A percentile compares a stretch with the other conserved stretches of the same genome.
Evolutionary conservation across 805 yeast genomes (phyloP).

Genomic region (Schwanniomyces occidentalis): DNA sequence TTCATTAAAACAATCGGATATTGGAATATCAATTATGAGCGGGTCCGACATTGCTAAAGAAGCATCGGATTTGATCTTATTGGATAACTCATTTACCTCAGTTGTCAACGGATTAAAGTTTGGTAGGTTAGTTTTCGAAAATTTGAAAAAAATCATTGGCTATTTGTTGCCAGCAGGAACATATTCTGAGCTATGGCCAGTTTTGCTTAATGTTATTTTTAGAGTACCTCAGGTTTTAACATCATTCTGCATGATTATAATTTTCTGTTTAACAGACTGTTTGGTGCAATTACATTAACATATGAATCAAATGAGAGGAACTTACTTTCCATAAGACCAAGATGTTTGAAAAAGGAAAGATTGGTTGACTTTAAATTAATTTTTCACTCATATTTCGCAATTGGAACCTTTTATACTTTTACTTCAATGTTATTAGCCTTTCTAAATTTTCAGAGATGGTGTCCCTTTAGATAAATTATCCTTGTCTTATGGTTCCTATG

Average conservation of each 20-base stretch:
- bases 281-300: constrained; percentile 44
- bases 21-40: constrained; percentile 26
- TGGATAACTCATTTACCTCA: constrained; percentile 26
- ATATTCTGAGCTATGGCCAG: constrained; percentile 52
- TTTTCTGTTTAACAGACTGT: constrained; percentile 50
- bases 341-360: constrained; percentile 41
- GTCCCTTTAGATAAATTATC: constrained; percentile 33
- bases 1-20: constrained; percentile 35
- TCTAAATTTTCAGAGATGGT: constrained; percentile 37
- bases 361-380: constrained; percentile 40
- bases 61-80: constrained; percentile 32
- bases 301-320: constrained; percentile 46
- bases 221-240: constrained; percentile 52
- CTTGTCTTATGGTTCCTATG: constrained; percentile 35
- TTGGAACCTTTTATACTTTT: constrained; percentile 44
- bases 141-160: constrained; percentile 46
- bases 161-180: constrained; percentile 56
- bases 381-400: constrained; percentile 42
- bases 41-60: constrained; percentile 38
- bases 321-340: constrained; percentile 41
- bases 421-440: constrained; percentile 42
- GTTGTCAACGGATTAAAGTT: constrained; percentile 37
- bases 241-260: constrained; percentile 52
- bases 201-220: constrained; percentile 45
- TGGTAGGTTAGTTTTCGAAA: constrained; percentile 51